These are phyloP conservation scores for Mycena vulgaris DNA, from an alignment of 768 basidiomycete species.

Conservation along the genomic window DNA sequence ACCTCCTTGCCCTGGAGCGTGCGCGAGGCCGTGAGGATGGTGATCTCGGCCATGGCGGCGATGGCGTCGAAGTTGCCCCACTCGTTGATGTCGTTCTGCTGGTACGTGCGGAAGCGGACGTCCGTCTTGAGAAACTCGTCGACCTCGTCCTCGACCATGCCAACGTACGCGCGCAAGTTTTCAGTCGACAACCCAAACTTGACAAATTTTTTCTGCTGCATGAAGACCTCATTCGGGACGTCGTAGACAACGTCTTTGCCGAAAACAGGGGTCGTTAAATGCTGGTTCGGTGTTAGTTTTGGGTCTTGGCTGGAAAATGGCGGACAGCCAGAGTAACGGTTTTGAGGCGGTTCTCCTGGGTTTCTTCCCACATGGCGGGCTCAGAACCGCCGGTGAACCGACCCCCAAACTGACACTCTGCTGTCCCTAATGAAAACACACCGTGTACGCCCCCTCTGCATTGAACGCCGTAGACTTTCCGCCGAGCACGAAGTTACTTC, in stretches of 20 bases:
- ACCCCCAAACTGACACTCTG: too few species aligned
- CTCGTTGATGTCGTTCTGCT: constrained; percentile 76
- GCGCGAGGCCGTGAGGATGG: constrained; percentile 93
- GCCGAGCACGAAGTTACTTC: constrained; percentile 95
- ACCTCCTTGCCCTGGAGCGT: constrained; percentile 97
- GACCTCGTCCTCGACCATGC: constrained; percentile 85
- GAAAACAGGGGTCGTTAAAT: constrained; percentile 94
- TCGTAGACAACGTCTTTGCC: constrained; percentile 99
- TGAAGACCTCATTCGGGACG: constrained; percentile 94
- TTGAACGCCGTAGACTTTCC: constrained; percentile 94
- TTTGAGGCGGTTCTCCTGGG: too few species aligned
- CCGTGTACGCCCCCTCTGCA: constrained; percentile 98
- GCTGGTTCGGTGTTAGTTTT: constrained; percentile 59
- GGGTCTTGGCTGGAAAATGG: too few species aligned
- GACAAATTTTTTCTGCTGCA: constrained; percentile 99
- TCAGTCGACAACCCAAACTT: constrained; percentile 96
- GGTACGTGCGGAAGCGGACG: constrained; percentile 71
- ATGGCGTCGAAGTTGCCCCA: constrained; percentile 87
- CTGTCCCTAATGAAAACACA: constrained; percentile 54
- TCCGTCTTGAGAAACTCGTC: constrained; percentile 81
- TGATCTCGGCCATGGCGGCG: constrained; percentile 86
- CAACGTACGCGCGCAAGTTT: constrained; percentile 88
- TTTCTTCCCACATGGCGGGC: too few species aligned
- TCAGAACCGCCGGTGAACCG: too few species aligned
- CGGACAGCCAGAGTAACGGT: too few species aligned